Base-by-base conservation (phyloP, 2,329 filamentous ascomycete species). In the Fusarium torulosum region DNA sequence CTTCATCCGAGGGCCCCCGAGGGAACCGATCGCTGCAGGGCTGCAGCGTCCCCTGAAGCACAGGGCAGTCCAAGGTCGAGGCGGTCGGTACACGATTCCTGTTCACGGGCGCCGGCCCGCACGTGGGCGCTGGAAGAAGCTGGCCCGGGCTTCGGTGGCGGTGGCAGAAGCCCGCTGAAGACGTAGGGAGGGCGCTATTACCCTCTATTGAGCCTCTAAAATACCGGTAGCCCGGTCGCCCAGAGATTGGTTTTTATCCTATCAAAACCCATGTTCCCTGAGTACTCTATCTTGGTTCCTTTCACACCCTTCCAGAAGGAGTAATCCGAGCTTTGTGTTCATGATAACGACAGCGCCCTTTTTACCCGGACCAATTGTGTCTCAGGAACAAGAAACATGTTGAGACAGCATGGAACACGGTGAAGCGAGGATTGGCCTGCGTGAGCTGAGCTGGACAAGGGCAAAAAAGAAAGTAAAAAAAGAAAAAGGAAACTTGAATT, bases 331-430 rank as follows among this genome's bases (percentile, higher is more conserved):
- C 61, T 44, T 45, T 20, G 27, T 29, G 20, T 41, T 53, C 54
- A 52, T 70, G 62, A 67, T 64, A 56, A 64, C 46, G 37, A 53
- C 25, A 15, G 29, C 61, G 43, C 51, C 58, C 44, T 46, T 60
- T 65, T 55, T 69, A 72, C 19, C 60, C 70, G 68, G 54, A 35
- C 68, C 70, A 73, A 73, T 72, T 54, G 46, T 21, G 38, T 27
- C 31, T n/a, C 56, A 53, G 27, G 52, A 29, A 63, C 25, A 8
- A 19, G 53, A 57, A 19, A 45, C 51, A 50, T 55, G 63, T 54
- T 63, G 63, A 29, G 27, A 29, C 27, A 13, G 27, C 27, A 29
- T 29, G 27, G 59, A 50, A 55, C 59, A 35, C 11, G 23, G 40
- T 47, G 55, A 51, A 44, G 29, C 52, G 42, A 56, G 50, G 49